phyloP scores from a whole-genome alignment of 2,329 filamentous ascomycete species.

The Alternaria postmessia region DNA sequence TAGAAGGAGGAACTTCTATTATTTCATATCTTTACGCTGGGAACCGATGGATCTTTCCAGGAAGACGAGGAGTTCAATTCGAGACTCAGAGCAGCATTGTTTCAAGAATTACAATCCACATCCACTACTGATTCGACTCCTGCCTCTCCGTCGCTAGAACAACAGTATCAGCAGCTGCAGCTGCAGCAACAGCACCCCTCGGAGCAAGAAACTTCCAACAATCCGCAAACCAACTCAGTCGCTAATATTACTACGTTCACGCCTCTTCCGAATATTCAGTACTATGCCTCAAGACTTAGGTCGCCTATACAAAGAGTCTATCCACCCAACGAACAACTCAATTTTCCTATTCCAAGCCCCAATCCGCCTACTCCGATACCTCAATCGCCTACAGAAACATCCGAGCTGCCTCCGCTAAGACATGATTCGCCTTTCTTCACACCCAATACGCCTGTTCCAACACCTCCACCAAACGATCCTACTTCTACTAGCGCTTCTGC shows the following conservation, averaged over 20 bases:
- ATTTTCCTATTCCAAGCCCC: neutral
- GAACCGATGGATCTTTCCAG: neutral
- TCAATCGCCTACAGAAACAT: neutral
- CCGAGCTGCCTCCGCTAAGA: neutral
- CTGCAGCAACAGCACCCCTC: neutral
- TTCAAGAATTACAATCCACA: neutral
- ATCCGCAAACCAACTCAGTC: neutral
- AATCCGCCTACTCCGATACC: neutral
- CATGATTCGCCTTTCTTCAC: neutral
- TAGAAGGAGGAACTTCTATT: neutral
- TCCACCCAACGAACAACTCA: neutral
- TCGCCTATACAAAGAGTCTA: neutral
- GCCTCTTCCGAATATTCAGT: neutral
- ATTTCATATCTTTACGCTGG: neutral
- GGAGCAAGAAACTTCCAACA: neutral
- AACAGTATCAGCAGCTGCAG: neutral
- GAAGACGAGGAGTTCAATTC: neutral
- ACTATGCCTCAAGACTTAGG: neutral
- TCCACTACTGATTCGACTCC: neutral
- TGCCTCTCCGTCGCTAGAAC: neutral
- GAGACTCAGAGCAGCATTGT: neutral
- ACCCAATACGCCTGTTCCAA: too few relatives aligned
- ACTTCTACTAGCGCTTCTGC: neutral
- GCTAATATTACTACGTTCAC: neutral
- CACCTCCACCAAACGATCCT: neutral